Base-by-base conservation (phyloP, 1,284 basidiomycete species). In the Apiotrichum veenhuisii region DNA sequence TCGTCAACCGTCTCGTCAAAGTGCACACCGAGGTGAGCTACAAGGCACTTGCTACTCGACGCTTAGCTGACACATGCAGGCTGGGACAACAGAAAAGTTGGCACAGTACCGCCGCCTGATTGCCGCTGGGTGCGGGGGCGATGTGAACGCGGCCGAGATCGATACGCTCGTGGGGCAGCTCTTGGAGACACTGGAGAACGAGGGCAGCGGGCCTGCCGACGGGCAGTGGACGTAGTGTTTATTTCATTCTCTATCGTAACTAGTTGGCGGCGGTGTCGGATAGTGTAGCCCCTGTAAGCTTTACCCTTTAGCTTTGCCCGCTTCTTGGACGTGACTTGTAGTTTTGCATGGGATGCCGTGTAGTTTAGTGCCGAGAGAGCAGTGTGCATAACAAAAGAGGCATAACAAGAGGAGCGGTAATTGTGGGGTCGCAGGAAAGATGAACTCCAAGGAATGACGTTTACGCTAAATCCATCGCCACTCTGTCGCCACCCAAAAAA, bases 41-140 rank as follows among this genome's bases (percentile, higher is more conserved):
- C n/a, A n/a, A n/a, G n/a, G n/a, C n/a, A n/a, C n/a, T 14, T 23
- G 20, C n/a, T 5, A 25, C 18, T 1, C 23, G 33, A 26, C 2
- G 2, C 18, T 11, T 27, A 54, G 64, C 63, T 72, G 62, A 64
- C 51, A 10, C 43, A 23, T 15, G n/a, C 47, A 76, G 68, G 71
- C 74, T 14, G 92, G 92, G 8, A 95, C 91, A 1, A 85, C 87
- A 30, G 89, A 89, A 23, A 82, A 86, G 60, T 92, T 96, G 84
- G 82, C 84, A 1, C 88, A 93, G 64, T 97, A 96, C 73, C 81
- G 91, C 63, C 81, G 86, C 60, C 76, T 96, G 53, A 91, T 96
- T 66, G 87, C 87, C 20, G 85, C 90, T 14, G 91, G 89, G 0
- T 92, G 90, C 75, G 89, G 89, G n/a, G 90, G 89, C 0, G 61